Percentiles rank a stretch among this genome's conserved stretches.
Evolutionary conservation across 176 grass and related monocot genomes (phyloP).

Genomic region (Ensete ventricosum): DNA sequence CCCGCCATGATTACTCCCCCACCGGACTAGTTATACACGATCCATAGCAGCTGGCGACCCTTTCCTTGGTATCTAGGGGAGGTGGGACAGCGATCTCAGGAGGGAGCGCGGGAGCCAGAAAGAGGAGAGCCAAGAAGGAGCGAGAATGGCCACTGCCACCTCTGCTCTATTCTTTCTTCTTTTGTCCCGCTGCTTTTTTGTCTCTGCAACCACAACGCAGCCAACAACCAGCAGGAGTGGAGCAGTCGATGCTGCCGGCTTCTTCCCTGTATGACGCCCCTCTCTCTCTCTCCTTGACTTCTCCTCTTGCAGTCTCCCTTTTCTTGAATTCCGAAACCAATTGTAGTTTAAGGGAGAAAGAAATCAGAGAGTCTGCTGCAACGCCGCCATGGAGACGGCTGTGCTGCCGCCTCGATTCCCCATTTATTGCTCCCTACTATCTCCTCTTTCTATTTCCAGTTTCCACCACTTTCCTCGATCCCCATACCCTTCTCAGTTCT

Average conservation of each 20-base stretch:
- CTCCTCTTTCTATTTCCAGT: background rate
- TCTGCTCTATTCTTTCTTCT: background rate
- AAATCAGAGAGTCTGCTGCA: background rate
- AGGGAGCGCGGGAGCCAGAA: background rate
- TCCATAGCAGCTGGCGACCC: background rate
- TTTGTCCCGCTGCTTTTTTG: background rate
- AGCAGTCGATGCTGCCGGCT: background rate
- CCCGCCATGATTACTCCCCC: constrained; percentile 1
- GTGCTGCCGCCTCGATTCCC: background rate
- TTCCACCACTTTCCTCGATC: background rate
- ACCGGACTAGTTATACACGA: background rate
- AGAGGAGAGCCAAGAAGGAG: background rate
- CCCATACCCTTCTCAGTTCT: background rate
- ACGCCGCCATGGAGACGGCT: constrained; percentile 8
- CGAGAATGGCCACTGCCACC: constrained; percentile 1
- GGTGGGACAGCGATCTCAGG: background rate
- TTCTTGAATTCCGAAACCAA: constrained; percentile 9
- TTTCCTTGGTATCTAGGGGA: background rate
- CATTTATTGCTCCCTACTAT: constrained; percentile 9
- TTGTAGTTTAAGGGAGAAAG: background rate
- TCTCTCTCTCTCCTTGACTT: background rate
- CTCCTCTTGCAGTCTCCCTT: background rate
- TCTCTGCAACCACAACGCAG: background rate
- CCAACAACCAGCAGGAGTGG: background rate
- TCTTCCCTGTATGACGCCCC: background rate